Conservation (phyloP, 345 rosid species). For the Mangifera indica region DNA sequence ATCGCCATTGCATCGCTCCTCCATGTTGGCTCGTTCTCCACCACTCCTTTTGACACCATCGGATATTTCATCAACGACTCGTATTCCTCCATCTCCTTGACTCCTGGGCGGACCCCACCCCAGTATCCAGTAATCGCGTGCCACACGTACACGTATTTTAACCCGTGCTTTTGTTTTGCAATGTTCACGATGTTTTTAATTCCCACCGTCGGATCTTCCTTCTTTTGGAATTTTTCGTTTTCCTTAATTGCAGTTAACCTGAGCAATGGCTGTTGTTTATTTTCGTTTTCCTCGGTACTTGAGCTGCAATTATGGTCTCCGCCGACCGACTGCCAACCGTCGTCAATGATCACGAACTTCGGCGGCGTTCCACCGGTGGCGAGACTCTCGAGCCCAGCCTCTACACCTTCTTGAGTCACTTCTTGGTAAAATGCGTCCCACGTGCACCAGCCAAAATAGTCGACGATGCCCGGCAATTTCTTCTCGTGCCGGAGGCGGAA, state of each 20-base stretch:
- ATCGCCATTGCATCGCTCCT: conserved; percentile 58
- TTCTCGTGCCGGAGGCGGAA: conserved; percentile 90
- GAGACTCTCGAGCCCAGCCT: conserved; percentile 68
- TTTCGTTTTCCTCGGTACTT: conserved; percentile 23
- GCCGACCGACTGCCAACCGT: conserved; percentile 94
- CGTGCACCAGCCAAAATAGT: conserved; percentile 95
- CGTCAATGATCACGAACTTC: conserved; percentile 86
- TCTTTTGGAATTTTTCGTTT: conserved; percentile 66
- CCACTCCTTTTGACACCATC: conserved; percentile 58
- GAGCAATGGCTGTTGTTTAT: conserved; percentile 39
- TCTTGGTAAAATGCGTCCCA: conserved; percentile 99
- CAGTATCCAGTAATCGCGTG: conserved; percentile 95
- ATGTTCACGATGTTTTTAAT: conserved; percentile 67
- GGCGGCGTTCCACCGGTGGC: conserved; percentile 77
- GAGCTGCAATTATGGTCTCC: conserved; percentile 26
- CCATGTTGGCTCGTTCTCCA: conserved; percentile 85
- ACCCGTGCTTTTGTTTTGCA: conserved; percentile 63
- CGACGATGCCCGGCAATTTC: conserved; percentile 75
- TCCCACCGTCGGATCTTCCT: conserved; percentile 61
- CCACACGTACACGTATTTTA: conserved; percentile 89
- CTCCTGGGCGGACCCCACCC: conserved; percentile 93
- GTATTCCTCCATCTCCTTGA: conserved; percentile 59
- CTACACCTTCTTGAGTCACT: conserved; percentile 92
- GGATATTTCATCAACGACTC: conserved; percentile 77
- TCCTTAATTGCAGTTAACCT: conserved; percentile 79